These are phyloP conservation scores for Lepiota venenata DNA, from an alignment of 768 basidiomycete species.

Conservation along the genomic window DNA sequence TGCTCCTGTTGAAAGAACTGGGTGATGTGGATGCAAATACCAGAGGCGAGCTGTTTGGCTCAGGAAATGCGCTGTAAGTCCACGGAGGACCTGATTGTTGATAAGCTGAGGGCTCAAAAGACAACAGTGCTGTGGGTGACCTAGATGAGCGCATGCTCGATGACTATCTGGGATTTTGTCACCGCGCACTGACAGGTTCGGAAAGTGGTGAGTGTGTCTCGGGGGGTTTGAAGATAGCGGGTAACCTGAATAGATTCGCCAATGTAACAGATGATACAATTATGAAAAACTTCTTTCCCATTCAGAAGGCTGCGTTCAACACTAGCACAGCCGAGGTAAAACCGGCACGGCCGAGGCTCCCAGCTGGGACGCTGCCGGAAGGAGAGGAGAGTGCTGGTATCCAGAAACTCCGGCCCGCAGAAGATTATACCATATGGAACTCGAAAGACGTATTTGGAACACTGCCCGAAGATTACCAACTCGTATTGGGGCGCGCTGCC, in stretches of 20 bases:
- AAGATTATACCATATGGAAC: constrained; percentile 60
- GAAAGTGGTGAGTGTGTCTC: constrained; percentile 17
- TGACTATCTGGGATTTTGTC: constrained; percentile 64
- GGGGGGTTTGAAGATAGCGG: neutral
- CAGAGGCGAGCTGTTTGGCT: constrained; percentile 37
- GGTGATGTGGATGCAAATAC: constrained; percentile 26
- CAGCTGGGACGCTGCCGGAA: constrained; percentile 7
- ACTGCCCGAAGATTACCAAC: constrained; percentile 45
- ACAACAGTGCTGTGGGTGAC: constrained; percentile 49
- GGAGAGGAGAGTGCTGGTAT: constrained; percentile 7
- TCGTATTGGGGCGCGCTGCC: constrained; percentile 50
- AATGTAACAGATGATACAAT: constrained; percentile 24
- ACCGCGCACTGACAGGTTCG: constrained; percentile 42
- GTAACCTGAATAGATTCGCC: neutral
- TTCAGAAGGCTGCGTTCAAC: constrained; percentile 14
- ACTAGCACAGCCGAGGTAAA: neutral
- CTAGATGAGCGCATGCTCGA: constrained; percentile 52
- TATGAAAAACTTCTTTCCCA: constrained; percentile 40
- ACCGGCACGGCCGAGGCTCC: neutral
- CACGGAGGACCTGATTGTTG: constrained; percentile 3
- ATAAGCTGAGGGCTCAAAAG: constrained; percentile 13
- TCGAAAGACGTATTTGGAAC: constrained; percentile 64
- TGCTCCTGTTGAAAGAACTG: constrained; percentile 37
- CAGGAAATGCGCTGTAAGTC: constrained; percentile 44
- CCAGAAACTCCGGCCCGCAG: constrained; percentile 45